Evolutionary conservation across 306 rosid genomes (phyloP), one percentile per base, ranked within the genome.

Genomic region (Fragaria iinumae): DNA sequence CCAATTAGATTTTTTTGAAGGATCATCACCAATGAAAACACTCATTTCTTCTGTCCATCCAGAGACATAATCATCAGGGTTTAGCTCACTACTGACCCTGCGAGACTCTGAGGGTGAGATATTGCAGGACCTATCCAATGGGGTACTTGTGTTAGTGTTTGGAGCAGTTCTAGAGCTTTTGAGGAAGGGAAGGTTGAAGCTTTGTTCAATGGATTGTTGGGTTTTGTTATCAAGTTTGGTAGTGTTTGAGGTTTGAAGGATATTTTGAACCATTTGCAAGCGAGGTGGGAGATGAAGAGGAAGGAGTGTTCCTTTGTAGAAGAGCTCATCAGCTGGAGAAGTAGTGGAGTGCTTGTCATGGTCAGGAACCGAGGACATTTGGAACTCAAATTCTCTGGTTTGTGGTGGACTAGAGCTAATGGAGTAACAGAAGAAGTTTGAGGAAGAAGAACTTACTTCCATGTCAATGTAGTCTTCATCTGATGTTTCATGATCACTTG

Each of bases 261-360:
- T 88, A 1, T 83, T 92, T 48, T 88, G 88, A 72, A 95, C 93
- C 98, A 92, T 95, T 82, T 94, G 86, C 20, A 89, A 71, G 74
- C 98, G 97, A 80, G 96, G 98, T 57, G 97, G 98, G 76, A 84
- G 96, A 47, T 92, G 97, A 83, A 92, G 98, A 67, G 99, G 99
- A 13, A 96, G 97, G 49, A 96, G 95, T 72, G 91, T 96, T 6
- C 99, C 99, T n/a, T 89, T 89, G 86, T 96, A 96, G 90, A 96
- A 96, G 69, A 96, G 98, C 56, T 91, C 97, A 79, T 96, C 97
- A 18, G 99, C 99, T 34, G 98, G 93, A 1, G 88, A 91, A 80
- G 91, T 78, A 70, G 78, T 78, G 72, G 88, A 43, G 9, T 84
- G 83, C 76, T 79, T 83, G 72, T 87, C 87, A 67, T 48, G 81